Percentiles rank a stretch among this genome's conserved stretches.
Conservation (phyloP, 257 asterid genomes). For the Lavandula angustifolia region DNA sequence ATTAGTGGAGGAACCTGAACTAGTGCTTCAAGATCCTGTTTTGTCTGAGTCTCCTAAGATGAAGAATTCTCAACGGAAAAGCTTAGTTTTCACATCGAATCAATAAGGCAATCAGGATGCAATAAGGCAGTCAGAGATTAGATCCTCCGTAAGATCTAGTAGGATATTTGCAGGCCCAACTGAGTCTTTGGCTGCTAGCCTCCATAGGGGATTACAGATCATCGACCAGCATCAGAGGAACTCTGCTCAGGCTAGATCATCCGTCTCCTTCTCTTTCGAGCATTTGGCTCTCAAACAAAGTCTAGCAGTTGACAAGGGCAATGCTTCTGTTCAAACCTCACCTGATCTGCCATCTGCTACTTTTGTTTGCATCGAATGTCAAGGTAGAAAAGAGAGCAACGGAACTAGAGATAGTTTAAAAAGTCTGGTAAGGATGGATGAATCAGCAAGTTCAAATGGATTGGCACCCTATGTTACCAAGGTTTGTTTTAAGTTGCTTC, state of each 20-base stretch:
- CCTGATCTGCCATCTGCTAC: conserved; percentile 39
- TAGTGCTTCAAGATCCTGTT: conserved; percentile 64
- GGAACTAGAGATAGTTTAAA: conserved; percentile 44
- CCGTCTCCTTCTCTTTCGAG: conserved; percentile 88
- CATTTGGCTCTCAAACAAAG: conserved; percentile 76
- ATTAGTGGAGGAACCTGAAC: conserved; percentile 20
- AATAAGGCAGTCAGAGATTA: conserved; percentile 39
- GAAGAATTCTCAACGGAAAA: conserved; percentile 56
- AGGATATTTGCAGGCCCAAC: conserved; percentile 70
- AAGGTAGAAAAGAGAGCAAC: conserved; percentile 38
- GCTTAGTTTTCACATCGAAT: conserved; percentile 48
- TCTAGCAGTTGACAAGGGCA: conserved; percentile 51
- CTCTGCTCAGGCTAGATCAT: conserved; percentile 64
- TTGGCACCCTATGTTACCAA: conserved; percentile 33
- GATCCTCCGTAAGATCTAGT: conserved; percentile 79
- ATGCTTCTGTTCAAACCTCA: conserved; percentile 55
- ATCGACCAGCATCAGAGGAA: conserved; percentile 82
- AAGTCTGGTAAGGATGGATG: conserved; percentile 41
- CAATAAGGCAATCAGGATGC: conserved; percentile 36
- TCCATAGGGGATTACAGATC: conserved; percentile 81
- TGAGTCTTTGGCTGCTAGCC: conserved; percentile 89
- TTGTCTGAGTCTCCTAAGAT: conserved; percentile 91
- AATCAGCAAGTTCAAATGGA: conserved; percentile 36
- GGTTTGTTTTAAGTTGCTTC: conserved; percentile 34
- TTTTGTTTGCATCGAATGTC: conserved; percentile 65